Evolutionary conservation across 768 basidiomycete genomes (phyloP).

Genomic region (Boletellus emodensis): DNA sequence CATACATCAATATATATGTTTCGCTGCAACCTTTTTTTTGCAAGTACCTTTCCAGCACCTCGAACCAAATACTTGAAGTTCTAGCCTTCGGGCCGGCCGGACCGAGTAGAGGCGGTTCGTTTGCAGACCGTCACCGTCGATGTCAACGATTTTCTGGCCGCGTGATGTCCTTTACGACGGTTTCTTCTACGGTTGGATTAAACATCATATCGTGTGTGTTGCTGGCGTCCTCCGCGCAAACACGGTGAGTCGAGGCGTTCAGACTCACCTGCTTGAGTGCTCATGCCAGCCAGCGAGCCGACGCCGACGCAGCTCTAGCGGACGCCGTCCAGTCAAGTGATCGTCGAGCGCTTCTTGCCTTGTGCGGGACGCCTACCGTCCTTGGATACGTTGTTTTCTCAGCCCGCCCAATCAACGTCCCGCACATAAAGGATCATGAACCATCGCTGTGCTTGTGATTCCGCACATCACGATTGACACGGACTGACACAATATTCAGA

Average conservation of each 20-base stretch:
- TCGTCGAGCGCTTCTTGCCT: slow-evolving; percentile 10
- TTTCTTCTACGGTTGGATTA: slow-evolving; percentile 57
- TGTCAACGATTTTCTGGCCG: slow-evolving; percentile 56
- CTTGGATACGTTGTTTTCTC: slow-evolving; percentile 27
- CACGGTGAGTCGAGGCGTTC: slow-evolving; percentile 26
- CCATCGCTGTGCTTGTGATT: slow-evolving; percentile 8
- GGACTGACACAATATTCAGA: slow-evolving; percentile 11
- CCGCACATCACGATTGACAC: slow-evolving; percentile 1
- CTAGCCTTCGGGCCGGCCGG: slow-evolving; percentile 4
- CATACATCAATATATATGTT: not conserved
- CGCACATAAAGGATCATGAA: slow-evolving; percentile 32
- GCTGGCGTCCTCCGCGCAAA: slow-evolving; percentile 43
- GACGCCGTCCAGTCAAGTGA: slow-evolving; percentile 16
- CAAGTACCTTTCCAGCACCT: too few relatives aligned
- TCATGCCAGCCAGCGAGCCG: slow-evolving; percentile 12
- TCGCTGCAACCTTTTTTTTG: not conserved
- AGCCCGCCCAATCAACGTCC: slow-evolving; percentile 18
- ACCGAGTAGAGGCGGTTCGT: not conserved
- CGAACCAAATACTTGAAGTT: too few relatives aligned
- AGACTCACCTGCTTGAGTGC: not conserved
- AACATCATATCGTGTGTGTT: slow-evolving; percentile 43
- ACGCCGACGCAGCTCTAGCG: slow-evolving; percentile 13
- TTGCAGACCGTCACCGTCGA: slow-evolving; percentile 7
- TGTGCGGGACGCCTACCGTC: slow-evolving; percentile 26
- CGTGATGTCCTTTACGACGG: slow-evolving; percentile 43